Evolutionary conservation across 2,329 filamentous ascomycete genomes (phyloP).

Genomic region (Penicillium brevicompactum): DNA sequence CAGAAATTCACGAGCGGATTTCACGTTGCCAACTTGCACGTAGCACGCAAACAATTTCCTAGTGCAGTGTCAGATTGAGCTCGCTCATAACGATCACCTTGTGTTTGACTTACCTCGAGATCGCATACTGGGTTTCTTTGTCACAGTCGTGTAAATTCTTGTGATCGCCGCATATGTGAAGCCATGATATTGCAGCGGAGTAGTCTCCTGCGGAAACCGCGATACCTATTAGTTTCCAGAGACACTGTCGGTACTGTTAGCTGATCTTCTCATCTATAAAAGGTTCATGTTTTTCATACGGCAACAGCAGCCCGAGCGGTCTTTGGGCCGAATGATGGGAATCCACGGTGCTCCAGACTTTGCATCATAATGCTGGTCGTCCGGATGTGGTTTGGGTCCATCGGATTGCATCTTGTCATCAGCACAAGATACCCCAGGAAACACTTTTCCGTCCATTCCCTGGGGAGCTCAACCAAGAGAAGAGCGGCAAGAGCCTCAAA

Average conservation of each 20-base stretch:
- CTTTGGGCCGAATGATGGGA: slow-evolving; percentile 56
- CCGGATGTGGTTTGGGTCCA: background rate
- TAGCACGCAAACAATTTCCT: slow-evolving; percentile 76
- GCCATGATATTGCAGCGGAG: slow-evolving; percentile 68
- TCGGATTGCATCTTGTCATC: background rate
- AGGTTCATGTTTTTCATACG: slow-evolving; percentile 27
- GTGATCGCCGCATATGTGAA: slow-evolving; percentile 64
- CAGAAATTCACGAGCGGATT: background rate
- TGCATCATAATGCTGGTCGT: background rate
- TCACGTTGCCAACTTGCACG: slow-evolving; percentile 42
- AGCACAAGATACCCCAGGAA: slow-evolving; percentile 37
- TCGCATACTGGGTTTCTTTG: slow-evolving; percentile 66
- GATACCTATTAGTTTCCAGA: slow-evolving; percentile 78
- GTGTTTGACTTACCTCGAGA: slow-evolving; percentile 58
- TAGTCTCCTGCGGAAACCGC: slow-evolving; percentile 57
- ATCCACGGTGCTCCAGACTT: slow-evolving; percentile 48
- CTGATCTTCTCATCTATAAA: background rate
- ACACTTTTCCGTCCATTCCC: slow-evolving; percentile 67
- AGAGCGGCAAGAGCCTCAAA: slow-evolving; percentile 64
- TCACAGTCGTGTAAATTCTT: slow-evolving; percentile 67
- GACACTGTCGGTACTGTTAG: slow-evolving; percentile 55
- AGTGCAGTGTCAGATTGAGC: background rate
- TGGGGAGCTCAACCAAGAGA: slow-evolving; percentile 56
- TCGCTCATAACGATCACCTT: background rate
- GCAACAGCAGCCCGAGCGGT: slow-evolving; percentile 57